These are phyloP conservation scores for Phytophthora sp. DNA, from an alignment of 352 stramenopile genomes.

Conservation along the genomic window DNA sequence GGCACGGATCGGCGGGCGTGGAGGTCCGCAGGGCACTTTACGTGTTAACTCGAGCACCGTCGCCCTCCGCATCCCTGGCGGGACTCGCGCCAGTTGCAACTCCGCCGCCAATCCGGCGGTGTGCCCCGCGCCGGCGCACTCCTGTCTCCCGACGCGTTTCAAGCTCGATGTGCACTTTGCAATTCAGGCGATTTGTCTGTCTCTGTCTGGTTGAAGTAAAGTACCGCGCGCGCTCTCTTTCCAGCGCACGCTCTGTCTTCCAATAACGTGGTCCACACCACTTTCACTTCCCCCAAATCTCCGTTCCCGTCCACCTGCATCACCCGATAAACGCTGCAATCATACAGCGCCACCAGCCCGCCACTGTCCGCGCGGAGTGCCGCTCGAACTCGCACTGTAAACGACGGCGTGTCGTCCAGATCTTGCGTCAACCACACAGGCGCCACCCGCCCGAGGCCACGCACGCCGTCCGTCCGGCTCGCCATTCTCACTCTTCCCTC, in stretches of 20 bases:
- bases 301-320: too few species aligned
- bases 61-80: not conserved
- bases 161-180: constrained; percentile 21
- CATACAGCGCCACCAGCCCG: too few species aligned
- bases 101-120: constrained; percentile 2
- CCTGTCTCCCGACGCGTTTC: too few species aligned
- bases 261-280: too few species aligned
- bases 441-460: not conserved
- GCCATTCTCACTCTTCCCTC: constrained; percentile 28
- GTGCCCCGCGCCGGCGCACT: constrained; percentile 5
- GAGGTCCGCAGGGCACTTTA: not conserved
- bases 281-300: too few species aligned
- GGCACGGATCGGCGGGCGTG: not conserved
- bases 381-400: too few species aligned
- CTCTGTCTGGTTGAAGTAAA: not conserved
- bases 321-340: too few species aligned
- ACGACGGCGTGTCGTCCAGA: constrained; percentile 16
- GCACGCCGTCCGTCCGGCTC: not conserved
- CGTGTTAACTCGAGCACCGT: not conserved
- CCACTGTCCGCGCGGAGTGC: too few species aligned
- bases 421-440: not conserved
- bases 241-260: too few species aligned
- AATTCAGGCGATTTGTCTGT: constrained; percentile 23
- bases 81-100: not conserved
- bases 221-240: not conserved